Conservation (phyloP, 306 rosid genomes). For the Hippophae rhamnoides region DNA sequence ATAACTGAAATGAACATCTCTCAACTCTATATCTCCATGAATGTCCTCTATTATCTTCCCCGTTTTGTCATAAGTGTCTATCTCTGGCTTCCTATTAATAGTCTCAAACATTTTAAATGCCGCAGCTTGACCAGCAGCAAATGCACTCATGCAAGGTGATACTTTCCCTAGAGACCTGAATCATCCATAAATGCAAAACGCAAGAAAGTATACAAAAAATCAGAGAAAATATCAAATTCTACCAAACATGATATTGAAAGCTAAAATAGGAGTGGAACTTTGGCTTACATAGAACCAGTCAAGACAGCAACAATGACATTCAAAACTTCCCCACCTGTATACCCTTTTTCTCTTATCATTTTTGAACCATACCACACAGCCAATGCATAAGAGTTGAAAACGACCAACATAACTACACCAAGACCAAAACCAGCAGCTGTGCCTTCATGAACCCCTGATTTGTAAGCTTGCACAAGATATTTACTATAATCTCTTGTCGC, state of each 20-base stretch:
- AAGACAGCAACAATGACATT: conserved; percentile 69
- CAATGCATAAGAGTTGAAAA: conserved; percentile 54
- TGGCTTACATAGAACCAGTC: conserved; percentile 72
- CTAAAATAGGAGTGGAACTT: background rate
- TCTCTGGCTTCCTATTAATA: conserved; percentile 68
- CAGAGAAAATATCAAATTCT: background rate
- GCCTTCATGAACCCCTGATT: conserved; percentile 66
- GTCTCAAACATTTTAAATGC: conserved; percentile 87
- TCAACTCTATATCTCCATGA: conserved; percentile 63
- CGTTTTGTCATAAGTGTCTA: conserved; percentile 53
- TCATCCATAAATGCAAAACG: conserved; percentile 3
- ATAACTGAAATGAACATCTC: conserved; percentile 59
- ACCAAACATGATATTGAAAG: background rate
- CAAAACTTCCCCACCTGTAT: conserved; percentile 64
- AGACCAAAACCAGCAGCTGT: conserved; percentile 50
- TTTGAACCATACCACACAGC: conserved; percentile 80
- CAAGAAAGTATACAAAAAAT: background rate
- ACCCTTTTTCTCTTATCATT: conserved; percentile 67
- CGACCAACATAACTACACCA: conserved; percentile 45
- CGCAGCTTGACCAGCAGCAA: conserved; percentile 87
- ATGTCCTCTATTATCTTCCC: conserved; percentile 57
- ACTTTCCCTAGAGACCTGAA: conserved; percentile 79
- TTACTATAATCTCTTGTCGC: conserved; percentile 46
- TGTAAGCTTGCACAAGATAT: conserved; percentile 58
- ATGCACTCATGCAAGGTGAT: conserved; percentile 87